phyloP scores from a whole-genome alignment of 2,329 filamentous ascomycete genomes.

The Zymoseptoria ardabiliae region DNA sequence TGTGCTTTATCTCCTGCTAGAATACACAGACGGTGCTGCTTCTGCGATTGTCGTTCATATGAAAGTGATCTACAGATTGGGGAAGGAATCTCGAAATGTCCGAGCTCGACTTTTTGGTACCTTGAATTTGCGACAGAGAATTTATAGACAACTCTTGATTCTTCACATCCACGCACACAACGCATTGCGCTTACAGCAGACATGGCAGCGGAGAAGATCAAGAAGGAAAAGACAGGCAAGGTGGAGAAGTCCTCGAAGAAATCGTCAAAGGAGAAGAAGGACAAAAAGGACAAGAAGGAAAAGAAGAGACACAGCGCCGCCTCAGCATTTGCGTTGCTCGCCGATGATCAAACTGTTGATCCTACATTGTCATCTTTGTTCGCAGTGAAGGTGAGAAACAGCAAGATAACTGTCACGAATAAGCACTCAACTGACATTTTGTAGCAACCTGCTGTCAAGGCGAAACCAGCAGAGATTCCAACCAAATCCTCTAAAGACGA shows the following conservation, averaged over 20 bases:
- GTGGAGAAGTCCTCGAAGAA: constrained; percentile 15
- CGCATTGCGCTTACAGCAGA: background rate
- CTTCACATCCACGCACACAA: background rate
- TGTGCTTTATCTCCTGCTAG: background rate
- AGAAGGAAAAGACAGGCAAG: constrained; percentile 15
- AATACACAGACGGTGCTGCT: background rate
- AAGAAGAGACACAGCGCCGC: constrained; percentile 11
- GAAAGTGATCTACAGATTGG: background rate
- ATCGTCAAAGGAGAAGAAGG: constrained; percentile 5
- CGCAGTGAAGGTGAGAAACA: constrained; percentile 29
- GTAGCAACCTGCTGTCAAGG: constrained; percentile 27
- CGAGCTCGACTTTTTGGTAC: background rate
- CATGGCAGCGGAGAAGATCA: constrained; percentile 12
- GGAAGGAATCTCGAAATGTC: background rate
- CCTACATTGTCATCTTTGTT: constrained; percentile 42
- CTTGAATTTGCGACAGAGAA: background rate
- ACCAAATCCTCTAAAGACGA: constrained; percentile 17
- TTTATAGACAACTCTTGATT: background rate
- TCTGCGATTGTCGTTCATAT: background rate
- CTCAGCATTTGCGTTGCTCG: constrained; percentile 20
- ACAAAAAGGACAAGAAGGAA: constrained; percentile 6
- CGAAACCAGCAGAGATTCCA: constrained; percentile 24
- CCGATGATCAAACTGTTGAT: constrained; percentile 35
- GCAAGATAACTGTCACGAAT: constrained; percentile 25
- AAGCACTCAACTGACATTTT: constrained; percentile 30